Evolutionary conservation across 768 basidiomycete genomes (phyloP), one percentile per base, ranked within the genome.

Genomic region (Serpula lacrymans): DNA sequence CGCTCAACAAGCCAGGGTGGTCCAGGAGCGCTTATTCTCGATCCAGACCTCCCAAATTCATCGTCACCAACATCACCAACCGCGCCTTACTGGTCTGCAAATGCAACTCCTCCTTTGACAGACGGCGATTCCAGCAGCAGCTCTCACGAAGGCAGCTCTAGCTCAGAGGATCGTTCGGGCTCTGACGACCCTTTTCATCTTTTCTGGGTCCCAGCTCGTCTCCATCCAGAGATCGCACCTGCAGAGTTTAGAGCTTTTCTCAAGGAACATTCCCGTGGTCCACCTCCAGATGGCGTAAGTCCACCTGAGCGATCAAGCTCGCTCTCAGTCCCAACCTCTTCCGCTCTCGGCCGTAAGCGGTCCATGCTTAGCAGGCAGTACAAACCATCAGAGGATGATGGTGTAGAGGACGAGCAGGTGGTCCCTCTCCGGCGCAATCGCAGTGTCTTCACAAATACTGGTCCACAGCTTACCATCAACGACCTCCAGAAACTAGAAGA

Each of bases 141-240:
- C 49, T 67, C 68, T 35, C 63, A 67, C 45, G 65, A 68, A 49
- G 68, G 63, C 42, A 58, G 55, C 51, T 58, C 62, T 50, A 63
- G 56, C 53, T 63, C 63, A 12, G 63, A 64, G 37, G 63, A 62
- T 18, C 60, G 52, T 36, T 9, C 30, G n/a, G n/a, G 55, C 16
- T 60, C 74, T 27, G 82, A 88, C 52, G 89, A 95, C 67, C 84
- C 88, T 2, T 82, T 84, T 54, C 87, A 91, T 63, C 79, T 97
- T 49, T 98, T 98, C 74, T 99, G 96, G 96, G 92, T 99, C 21
- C 96, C 96, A 39, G 96, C 96, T 12, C 80, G 85, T 43, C 72
- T 97, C 25, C 96, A 98, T 60, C 96, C 96, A 22, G 96, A 99
- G 70, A 88, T 99, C 55, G 95, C 94, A 0, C 96, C 96, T 17